Evolutionary conservation across 441 rosid genomes (phyloP).

Genomic region (Gossypium davidsonii): DNA sequence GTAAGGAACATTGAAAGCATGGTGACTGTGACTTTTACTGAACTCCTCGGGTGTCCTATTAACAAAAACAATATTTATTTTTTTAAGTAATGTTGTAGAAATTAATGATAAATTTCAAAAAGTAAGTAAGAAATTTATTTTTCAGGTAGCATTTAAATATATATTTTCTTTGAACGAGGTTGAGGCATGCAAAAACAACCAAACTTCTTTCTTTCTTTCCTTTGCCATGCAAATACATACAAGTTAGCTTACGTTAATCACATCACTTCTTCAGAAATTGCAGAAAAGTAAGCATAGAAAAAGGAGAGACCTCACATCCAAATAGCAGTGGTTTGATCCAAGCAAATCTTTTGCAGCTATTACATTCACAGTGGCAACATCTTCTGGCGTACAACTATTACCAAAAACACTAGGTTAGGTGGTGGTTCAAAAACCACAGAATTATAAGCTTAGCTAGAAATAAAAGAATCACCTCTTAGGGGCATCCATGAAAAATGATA

Average conservation of each 20-base stretch:
- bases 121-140: too few relatives aligned
- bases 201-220: not conserved
- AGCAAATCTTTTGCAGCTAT: slow-evolving; percentile 41
- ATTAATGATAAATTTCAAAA: not conserved
- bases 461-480: not conserved
- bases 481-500: not conserved
- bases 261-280: too few relatives aligned
- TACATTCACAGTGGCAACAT: slow-evolving; percentile 23
- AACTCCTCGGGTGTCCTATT: slow-evolving; percentile 41
- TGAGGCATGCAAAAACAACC: not conserved
- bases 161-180: too few relatives aligned
- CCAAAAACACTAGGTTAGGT: not conserved
- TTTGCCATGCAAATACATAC: too few relatives aligned
- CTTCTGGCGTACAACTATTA: not conserved
- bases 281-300: not conserved
- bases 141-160: too few relatives aligned
- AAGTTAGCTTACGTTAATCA: too few relatives aligned
- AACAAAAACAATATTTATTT: not conserved
- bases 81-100: not conserved
- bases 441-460: not conserved
- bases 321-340: slow-evolving; percentile 25
- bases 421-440: not conserved
- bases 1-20: slow-evolving; percentile 41
- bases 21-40: slow-evolving; percentile 31
- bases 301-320: slow-evolving; percentile 38